These are phyloP conservation scores for Tilletia walkeri DNA, from an alignment of 1,284 basidiomycete genomes.

Conservation along the genomic window DNA sequence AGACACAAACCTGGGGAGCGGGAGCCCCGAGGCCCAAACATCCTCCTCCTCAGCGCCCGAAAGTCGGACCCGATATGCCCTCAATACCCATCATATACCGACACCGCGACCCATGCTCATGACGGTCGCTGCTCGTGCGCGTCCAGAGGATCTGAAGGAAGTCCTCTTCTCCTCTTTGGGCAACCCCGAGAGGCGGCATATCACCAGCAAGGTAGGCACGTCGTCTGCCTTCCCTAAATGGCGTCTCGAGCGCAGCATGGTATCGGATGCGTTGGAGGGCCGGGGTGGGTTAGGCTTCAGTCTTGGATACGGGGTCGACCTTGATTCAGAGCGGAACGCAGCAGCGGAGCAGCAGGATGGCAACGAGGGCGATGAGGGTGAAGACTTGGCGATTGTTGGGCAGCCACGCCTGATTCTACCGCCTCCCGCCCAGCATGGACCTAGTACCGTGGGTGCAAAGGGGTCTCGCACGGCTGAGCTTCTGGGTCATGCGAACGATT, in stretches of 20 bases:
- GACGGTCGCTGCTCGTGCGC: neutral
- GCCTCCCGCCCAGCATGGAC: neutral
- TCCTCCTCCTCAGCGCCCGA: too few species aligned
- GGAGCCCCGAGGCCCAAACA: too few species aligned
- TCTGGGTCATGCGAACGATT: neutral
- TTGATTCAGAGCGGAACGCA: neutral
- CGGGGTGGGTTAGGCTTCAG: slow-evolving; percentile 6
- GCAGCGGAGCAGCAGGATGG: neutral
- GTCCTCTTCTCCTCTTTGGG: too few species aligned
- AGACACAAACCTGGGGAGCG: too few species aligned
- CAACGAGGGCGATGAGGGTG: neutral
- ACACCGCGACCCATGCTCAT: neutral
- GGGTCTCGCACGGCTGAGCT: neutral
- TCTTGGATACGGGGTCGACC: slow-evolving; percentile 4
- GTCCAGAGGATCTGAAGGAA: neutral
- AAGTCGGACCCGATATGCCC: neutral
- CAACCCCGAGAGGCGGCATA: neutral
- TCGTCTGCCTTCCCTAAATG: neutral
- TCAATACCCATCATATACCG: neutral
- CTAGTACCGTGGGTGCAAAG: neutral
- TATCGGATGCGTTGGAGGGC: neutral
- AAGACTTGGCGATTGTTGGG: neutral
- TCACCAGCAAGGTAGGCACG: neutral
- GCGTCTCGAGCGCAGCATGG: slow-evolving; percentile 4
- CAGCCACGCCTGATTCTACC: neutral